Conservation (phyloP, 768 basidiomycete genomes). For the Lactarius deliciosus region DNA sequence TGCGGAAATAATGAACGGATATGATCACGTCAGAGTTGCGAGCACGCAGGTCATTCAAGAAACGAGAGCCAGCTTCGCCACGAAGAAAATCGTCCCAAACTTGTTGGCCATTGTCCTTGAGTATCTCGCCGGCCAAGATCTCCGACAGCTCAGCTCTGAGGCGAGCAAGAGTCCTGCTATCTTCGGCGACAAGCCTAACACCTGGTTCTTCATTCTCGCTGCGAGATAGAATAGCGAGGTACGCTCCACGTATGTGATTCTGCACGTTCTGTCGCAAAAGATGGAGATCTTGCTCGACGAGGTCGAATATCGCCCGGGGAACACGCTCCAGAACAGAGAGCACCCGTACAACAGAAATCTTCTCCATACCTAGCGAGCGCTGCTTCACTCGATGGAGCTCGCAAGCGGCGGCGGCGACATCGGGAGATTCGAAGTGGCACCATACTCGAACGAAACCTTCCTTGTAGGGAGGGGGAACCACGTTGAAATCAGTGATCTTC, state of each 20-base stretch:
- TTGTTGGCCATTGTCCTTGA: slow-evolving; percentile 49
- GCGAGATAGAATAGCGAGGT: slow-evolving; percentile 36
- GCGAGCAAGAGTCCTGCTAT: slow-evolving; percentile 48
- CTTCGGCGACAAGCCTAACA: slow-evolving; percentile 53
- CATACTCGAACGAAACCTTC: slow-evolving; percentile 52
- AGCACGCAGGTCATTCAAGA: slow-evolving; percentile 46
- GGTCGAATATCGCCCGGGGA: slow-evolving; percentile 39
- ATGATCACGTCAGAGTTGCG: slow-evolving; percentile 45
- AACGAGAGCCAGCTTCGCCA: slow-evolving; percentile 42
- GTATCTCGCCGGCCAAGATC: slow-evolving; percentile 59
- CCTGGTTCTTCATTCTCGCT: slow-evolving; percentile 21
- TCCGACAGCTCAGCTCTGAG: slow-evolving; percentile 63
- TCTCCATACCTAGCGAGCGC: slow-evolving; percentile 45
- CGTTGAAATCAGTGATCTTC: slow-evolving; percentile 43
- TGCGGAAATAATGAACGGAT: slow-evolving; percentile 41
- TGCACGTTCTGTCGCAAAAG: slow-evolving; percentile 42
- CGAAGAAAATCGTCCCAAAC: slow-evolving; percentile 69
- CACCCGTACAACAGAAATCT: slow-evolving; percentile 52
- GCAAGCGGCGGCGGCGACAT: slow-evolving; percentile 53
- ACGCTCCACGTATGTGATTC: slow-evolving; percentile 34
- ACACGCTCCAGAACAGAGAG: slow-evolving; percentile 52
- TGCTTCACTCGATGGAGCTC: slow-evolving; percentile 50
- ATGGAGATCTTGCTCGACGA: slow-evolving; percentile 46
- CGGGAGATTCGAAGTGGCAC: slow-evolving; percentile 53
- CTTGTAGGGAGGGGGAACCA: slow-evolving; percentile 51